Base-by-base conservation (phyloP, 345 rosid species). In the Salix arbutifolia region DNA sequence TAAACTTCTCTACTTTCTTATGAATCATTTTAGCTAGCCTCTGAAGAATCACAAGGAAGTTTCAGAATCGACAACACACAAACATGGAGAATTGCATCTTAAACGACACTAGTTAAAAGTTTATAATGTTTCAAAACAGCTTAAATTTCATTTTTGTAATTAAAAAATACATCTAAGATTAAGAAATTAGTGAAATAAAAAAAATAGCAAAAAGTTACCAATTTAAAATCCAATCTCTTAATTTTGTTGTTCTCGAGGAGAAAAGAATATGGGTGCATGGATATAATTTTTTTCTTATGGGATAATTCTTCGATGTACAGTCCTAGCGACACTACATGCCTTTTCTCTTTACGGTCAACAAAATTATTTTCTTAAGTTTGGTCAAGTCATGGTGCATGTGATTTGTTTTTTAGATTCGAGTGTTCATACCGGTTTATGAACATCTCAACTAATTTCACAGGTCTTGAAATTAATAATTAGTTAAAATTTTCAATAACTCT, bases 1-100 rank as follows among this genome's bases (percentile, higher is more conserved):
- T 80, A 58, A 83, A 69, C 81, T 92, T 94, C 76, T 88, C 98
- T 75, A 80, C 84, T 85, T 88, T 94, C 90, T 90, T 90, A 76
- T 77, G 81, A 78, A 88, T 82, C 79, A 89, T 87, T 85, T 88
- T 90, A 62, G 83, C 83, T 52, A 91, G 93, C 90, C 94, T 88
- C 97, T 90, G 84, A 77, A 72, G 70, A 76, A 64, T 52, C 31
- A 66, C 35, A 65, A 23, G 3, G 8, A 64, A 77, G 40, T 44
- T 69, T 70, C n/a, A 65, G 48, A 71, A 64, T 16, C 44, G 9
- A 52, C 2, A 50, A 65, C 16, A 6, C 16, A 6, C 25, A 44
- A 25, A 48, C 8, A 58, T 4, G 5, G 1, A 4, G 38, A 73
- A 67, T 31, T 53, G 11, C 40, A 17, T 52, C 50, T 67, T 21